phyloP scores from a whole-genome alignment of 805 yeast genomes.

The Debaryomyces hansenii region DNA sequence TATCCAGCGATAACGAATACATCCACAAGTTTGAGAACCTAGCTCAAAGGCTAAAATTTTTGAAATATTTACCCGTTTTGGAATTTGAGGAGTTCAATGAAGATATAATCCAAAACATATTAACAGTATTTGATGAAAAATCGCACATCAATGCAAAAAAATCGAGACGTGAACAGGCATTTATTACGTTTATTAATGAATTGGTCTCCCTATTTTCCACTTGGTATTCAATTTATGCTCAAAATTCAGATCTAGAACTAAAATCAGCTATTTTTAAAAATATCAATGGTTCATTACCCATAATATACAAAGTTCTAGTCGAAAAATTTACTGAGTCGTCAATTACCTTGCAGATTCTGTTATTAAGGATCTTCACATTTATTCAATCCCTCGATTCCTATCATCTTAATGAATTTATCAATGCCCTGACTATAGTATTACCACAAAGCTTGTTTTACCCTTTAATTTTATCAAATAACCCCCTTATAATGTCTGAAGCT shows the following conservation, averaged over 20 bases:
- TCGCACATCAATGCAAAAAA: neutral
- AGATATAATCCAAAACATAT: conserved; percentile 1
- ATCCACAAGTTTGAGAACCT: conserved; percentile 1
- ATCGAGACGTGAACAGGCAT: neutral
- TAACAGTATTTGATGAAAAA: neutral
- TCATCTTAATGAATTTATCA: conserved; percentile 8
- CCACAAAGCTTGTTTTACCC: conserved; percentile 41
- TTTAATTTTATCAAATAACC: conserved; percentile 41
- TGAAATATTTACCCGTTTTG: conserved; percentile 5
- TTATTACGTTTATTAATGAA: conserved; percentile 4
- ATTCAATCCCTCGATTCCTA: conserved; percentile 10
- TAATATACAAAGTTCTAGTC: conserved; percentile 5
- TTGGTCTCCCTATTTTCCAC: conserved; percentile 3
- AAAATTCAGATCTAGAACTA: neutral
- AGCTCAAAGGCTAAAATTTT: conserved; percentile 7
- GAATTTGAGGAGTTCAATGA: neutral
- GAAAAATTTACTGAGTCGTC: neutral
- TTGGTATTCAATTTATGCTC: conserved; percentile 6
- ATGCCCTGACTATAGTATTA: conserved; percentile 25
- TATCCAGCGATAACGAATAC: neutral
- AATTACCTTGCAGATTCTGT: neutral
- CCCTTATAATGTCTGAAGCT: conserved; percentile 44
- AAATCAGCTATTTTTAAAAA: conserved; percentile 8
- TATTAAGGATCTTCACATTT: conserved; percentile 14
- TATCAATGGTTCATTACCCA: conserved; percentile 8